These are phyloP conservation scores for Cephalotrichum gorgonifer DNA, from an alignment of 2,329 filamentous ascomycete species.

Conservation along the genomic window DNA sequence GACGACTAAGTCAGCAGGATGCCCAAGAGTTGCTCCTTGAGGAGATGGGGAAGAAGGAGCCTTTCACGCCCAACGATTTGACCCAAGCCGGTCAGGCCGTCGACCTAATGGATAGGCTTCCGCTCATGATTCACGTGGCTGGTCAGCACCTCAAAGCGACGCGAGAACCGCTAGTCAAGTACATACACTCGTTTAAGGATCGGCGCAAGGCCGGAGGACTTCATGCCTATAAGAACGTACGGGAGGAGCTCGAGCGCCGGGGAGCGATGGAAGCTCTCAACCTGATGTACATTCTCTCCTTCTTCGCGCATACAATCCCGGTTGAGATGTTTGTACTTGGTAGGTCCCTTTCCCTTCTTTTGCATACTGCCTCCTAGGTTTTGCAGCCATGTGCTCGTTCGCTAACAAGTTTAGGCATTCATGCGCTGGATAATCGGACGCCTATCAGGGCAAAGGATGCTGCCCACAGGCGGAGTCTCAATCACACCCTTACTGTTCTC, in stretches of 20 bases:
- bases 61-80: conserved; percentile 42
- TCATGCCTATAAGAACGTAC: conserved; percentile 34
- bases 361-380: neutral
- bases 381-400: neutral
- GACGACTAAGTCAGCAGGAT: conserved; percentile 41
- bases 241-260: conserved; percentile 35
- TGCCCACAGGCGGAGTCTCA: conserved; percentile 25
- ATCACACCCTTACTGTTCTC: conserved; percentile 37
- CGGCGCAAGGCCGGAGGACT: conserved; percentile 42
- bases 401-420: conserved; percentile 14
- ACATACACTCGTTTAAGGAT: conserved; percentile 44
- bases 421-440: conserved; percentile 32
- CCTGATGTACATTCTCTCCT: conserved; percentile 53
- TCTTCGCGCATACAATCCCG: conserved; percentile 54
- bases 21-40: conserved; percentile 51
- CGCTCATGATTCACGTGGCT: conserved; percentile 58
- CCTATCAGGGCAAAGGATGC: conserved; percentile 29
- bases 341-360: neutral
- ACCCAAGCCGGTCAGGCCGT: conserved; percentile 51
- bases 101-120: conserved; percentile 51
- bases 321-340: conserved; percentile 55
- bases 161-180: conserved; percentile 49
- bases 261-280: conserved; percentile 47
- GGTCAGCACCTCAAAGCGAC: conserved; percentile 52
- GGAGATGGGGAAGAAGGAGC: conserved; percentile 48